phyloP scores from a whole-genome alignment of 495 filamentous ascomycete genomes.

The Penicillium subrubescens region DNA sequence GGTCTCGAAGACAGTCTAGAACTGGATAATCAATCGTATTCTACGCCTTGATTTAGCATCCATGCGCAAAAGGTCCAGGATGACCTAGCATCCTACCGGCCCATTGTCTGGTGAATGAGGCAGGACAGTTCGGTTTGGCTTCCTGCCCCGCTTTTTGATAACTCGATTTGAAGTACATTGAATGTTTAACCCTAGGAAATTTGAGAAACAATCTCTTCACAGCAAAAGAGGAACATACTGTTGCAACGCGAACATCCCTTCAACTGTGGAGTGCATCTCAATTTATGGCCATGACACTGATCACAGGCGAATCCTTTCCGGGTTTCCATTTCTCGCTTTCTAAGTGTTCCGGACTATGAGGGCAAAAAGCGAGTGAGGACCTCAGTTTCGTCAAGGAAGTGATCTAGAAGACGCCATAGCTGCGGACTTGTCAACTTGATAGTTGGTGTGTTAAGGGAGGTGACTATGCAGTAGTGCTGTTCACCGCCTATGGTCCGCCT shows the following conservation, averaged over 20 bases:
- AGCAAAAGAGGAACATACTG: slow-evolving; percentile 9
- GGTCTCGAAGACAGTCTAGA: slow-evolving; percentile 8
- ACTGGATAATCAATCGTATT: slow-evolving; percentile 10
- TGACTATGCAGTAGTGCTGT: too few species aligned
- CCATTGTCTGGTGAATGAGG: background rate
- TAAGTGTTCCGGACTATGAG: background rate
- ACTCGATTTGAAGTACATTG: slow-evolving; percentile 11
- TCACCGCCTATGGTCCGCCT: too few species aligned
- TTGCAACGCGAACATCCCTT: slow-evolving; percentile 11
- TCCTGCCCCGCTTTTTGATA: slow-evolving; percentile 12
- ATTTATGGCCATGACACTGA: slow-evolving; percentile 10
- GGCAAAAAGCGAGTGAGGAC: background rate
- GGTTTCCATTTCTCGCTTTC: slow-evolving; percentile 5
- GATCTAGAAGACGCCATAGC: too few species aligned
- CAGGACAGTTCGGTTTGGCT: slow-evolving; percentile 1
- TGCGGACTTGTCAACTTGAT: too few species aligned
- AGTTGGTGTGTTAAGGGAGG: too few species aligned
- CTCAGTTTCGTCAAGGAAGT: too few species aligned
- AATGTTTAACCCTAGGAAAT: slow-evolving; percentile 5
- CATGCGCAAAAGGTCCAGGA: background rate
- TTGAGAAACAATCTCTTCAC: background rate
- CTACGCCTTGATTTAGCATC: background rate
- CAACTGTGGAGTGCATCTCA: slow-evolving; percentile 8
- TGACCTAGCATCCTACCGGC: background rate
- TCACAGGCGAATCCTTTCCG: slow-evolving; percentile 9